Conservation (phyloP, 2,329 filamentous ascomycete species). For the Penicillium sp. region DNA sequence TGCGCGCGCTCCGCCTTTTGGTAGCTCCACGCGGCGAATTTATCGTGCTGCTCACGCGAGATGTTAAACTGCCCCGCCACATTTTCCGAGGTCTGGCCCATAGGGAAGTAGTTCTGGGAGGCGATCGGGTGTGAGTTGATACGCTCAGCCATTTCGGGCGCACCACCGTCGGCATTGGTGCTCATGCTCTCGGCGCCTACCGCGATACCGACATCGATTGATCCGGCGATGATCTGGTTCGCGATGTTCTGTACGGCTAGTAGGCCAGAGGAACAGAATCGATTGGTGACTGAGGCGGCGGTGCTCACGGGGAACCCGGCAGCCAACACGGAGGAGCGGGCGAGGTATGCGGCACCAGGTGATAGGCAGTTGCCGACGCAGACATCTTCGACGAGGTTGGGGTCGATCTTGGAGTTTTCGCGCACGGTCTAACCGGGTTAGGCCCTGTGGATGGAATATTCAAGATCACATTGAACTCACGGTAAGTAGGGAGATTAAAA, state of each 20-base stretch:
- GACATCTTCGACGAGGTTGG: constrained; percentile 79
- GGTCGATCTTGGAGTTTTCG: constrained; percentile 79
- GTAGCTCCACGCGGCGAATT: constrained; percentile 79
- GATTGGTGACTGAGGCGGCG: constrained; percentile 75
- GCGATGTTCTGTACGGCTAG: constrained; percentile 87
- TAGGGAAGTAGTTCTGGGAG: constrained; percentile 87
- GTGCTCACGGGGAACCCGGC: constrained; percentile 79
- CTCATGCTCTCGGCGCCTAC: constrained; percentile 94
- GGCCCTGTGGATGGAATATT: neutral
- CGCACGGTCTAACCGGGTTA: constrained; percentile 55
- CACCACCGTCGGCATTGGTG: constrained; percentile 72
- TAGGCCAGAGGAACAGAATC: constrained; percentile 85
- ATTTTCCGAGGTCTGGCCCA: constrained; percentile 86
- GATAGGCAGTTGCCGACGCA: constrained; percentile 81
- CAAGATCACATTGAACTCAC: constrained; percentile 18
- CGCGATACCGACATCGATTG: constrained; percentile 87
- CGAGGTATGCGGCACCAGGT: constrained; percentile 83
- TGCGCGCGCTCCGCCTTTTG: constrained; percentile 79
- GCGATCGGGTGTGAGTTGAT: constrained; percentile 70
- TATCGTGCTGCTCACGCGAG: constrained; percentile 65
- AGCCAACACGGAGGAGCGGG: constrained; percentile 77
- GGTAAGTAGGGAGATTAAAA: constrained; percentile 36
- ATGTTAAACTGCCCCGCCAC: constrained; percentile 78
- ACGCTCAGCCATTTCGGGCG: constrained; percentile 75
- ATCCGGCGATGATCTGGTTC: constrained; percentile 80